These are phyloP conservation scores for Erysiphe neolycopersici DNA, from an alignment of 2,329 filamentous ascomycete species.

Conservation along the genomic window DNA sequence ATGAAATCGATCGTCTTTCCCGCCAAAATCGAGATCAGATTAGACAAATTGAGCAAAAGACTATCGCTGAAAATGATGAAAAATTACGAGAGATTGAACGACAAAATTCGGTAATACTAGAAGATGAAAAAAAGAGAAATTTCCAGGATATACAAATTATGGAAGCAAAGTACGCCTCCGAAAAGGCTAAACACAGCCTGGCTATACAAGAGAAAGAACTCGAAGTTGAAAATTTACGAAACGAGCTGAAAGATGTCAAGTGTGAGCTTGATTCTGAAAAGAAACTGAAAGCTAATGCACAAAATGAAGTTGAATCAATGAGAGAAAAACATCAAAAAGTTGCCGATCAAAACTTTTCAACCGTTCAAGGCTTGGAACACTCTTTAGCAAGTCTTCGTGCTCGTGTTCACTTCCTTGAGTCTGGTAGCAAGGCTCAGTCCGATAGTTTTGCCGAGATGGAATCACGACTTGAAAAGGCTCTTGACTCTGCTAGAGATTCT, in stretches of 20 bases:
- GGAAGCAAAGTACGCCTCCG: constrained; percentile 22
- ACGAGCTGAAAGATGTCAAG: constrained; percentile 20
- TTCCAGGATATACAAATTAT: constrained; percentile 40
- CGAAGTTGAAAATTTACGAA: constrained; percentile 23
- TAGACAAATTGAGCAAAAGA: constrained; percentile 32
- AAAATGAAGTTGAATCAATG: constrained; percentile 23
- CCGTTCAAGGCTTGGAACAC: constrained; percentile 42
- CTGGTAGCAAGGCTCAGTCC: constrained; percentile 69
- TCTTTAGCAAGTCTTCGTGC: constrained; percentile 51
- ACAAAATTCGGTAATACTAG: constrained; percentile 22
- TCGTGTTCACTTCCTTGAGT: constrained; percentile 72
- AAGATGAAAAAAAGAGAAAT: constrained; percentile 32
- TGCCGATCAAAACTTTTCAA: constrained; percentile 30
- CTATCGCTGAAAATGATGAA: constrained; percentile 20
- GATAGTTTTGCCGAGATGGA: constrained; percentile 65
- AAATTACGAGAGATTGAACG: constrained; percentile 12
- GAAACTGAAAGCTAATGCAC: constrained; percentile 15
- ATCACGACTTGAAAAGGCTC: constrained; percentile 50
- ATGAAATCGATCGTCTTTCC: constrained; percentile 29
- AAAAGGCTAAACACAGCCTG: constrained; percentile 15
- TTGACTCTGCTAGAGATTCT: constrained; percentile 39
- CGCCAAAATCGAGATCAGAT: constrained; percentile 42
- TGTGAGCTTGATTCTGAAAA: constrained; percentile 35
- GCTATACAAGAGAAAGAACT: constrained; percentile 20
- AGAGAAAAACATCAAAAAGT: constrained; percentile 16